Evolutionary conservation across 1,139 yeast species (phyloP).

Genomic region (Yamadazyma diospyri): DNA sequence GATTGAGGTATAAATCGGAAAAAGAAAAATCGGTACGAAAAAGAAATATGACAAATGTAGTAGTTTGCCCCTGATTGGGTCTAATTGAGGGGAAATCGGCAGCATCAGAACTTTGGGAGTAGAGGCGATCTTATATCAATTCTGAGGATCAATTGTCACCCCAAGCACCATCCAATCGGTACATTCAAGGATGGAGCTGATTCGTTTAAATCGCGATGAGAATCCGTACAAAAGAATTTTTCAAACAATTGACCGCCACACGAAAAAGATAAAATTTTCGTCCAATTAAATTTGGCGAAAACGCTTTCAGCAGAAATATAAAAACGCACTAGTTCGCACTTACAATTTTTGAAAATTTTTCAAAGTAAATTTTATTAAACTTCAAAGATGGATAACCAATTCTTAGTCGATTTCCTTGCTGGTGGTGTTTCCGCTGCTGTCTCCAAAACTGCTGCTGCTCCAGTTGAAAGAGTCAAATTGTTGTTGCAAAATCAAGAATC

Average conservation of each 20-base stretch:
- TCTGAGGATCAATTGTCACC: too few species aligned
- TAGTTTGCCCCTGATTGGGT: too few species aligned
- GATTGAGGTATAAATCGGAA: too few species aligned
- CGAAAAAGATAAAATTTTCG: neutral
- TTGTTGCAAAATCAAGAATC: constrained; percentile 54
- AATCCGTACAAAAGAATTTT: constrained; percentile 1
- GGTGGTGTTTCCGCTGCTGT: constrained; percentile 59
- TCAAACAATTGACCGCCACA: neutral
- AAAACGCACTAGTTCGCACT: constrained; percentile 2
- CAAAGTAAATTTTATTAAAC: constrained; percentile 1
- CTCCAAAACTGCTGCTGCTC: constrained; percentile 54
- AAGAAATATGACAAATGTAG: too few species aligned
- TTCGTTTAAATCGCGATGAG: constrained; percentile 2
- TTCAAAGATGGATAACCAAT: constrained; percentile 1
- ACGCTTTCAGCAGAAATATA: constrained; percentile 1
- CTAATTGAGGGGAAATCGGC: too few species aligned
- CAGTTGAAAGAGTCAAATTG: constrained; percentile 54
- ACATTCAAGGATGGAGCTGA: too few species aligned
- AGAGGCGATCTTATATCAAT: too few species aligned
- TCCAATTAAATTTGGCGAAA: constrained; percentile 1
- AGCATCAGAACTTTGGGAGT: too few species aligned
- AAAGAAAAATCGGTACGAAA: too few species aligned
- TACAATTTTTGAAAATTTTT: constrained; percentile 1
- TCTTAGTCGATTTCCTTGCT: constrained; percentile 2
- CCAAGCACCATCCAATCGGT: too few species aligned